Conservation (phyloP, 352 stramenopile species). For the Phytophthora sp. region DNA sequence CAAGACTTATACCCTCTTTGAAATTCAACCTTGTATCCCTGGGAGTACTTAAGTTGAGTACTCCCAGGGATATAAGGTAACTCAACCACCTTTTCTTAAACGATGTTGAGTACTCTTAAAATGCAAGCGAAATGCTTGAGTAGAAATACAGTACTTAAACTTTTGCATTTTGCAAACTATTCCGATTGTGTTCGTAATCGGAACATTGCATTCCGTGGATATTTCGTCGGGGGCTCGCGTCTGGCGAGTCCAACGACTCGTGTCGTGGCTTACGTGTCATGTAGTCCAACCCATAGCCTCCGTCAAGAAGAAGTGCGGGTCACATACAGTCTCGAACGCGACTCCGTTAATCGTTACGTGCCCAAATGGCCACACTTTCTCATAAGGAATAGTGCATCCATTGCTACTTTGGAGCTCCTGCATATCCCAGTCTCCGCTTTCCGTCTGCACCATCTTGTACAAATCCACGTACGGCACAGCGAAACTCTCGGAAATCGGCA, state of each 20-base stretch:
- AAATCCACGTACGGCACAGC: slow-evolving; percentile 42
- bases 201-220: not conserved
- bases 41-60: too few relatives aligned
- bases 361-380: slow-evolving; percentile 32
- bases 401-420: slow-evolving; percentile 31
- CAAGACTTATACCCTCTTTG: too few relatives aligned
- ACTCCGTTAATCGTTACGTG: slow-evolving; percentile 37
- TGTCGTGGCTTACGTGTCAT: slow-evolving; percentile 30
- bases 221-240: not conserved
- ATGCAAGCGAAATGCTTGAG: too few relatives aligned
- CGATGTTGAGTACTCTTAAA: too few relatives aligned
- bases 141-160: too few relatives aligned
- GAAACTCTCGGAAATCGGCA: slow-evolving; percentile 19
- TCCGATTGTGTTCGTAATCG: not conserved
- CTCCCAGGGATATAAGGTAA: too few relatives aligned
- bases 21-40: too few relatives aligned
- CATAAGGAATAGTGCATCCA: slow-evolving; percentile 6
- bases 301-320: slow-evolving; percentile 40
- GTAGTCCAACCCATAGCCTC: slow-evolving; percentile 39
- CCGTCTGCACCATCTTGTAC: slow-evolving; percentile 32
- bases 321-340: slow-evolving; percentile 37
- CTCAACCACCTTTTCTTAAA: too few relatives aligned
- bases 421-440: slow-evolving; percentile 16
- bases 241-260: not conserved
- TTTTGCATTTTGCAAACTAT: not conserved